phyloP scores from a whole-genome alignment of 2,329 filamentous ascomycete genomes.

The Fusarium aywerte region DNA sequence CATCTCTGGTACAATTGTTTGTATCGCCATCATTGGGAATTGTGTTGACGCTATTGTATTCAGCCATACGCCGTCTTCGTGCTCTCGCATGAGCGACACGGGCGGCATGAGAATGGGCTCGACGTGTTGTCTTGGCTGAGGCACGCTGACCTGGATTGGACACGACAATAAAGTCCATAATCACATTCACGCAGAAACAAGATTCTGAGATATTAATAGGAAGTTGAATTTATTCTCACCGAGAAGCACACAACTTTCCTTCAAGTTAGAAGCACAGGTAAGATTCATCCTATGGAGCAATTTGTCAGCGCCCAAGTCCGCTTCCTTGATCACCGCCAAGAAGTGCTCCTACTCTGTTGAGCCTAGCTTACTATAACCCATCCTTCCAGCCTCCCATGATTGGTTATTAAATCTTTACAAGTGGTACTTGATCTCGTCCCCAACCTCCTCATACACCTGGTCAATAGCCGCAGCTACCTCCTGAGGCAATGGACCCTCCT shows the following conservation, averaged over 20 bases:
- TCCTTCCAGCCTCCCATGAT: neutral
- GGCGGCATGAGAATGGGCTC: slow-evolving; percentile 15
- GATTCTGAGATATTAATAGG: neutral
- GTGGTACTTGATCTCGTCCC: slow-evolving; percentile 32
- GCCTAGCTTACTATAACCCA: neutral
- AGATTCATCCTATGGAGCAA: neutral
- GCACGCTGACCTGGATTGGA: neutral
- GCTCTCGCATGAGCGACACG: slow-evolving; percentile 5
- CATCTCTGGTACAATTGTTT: accelerated
- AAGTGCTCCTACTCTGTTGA: slow-evolving; percentile 20
- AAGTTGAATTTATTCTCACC: neutral
- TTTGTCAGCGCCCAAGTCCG: neutral
- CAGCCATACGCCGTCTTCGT: neutral
- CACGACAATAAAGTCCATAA: slow-evolving; percentile 4
- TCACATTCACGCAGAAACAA: no score
- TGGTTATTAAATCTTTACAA: slow-evolving; percentile 7
- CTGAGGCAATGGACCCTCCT: slow-evolving; percentile 54
- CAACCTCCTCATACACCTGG: slow-evolving; percentile 32
- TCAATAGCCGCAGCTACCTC: slow-evolving; percentile 47
- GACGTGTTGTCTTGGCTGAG: slow-evolving; percentile 4
- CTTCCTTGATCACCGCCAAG: neutral
- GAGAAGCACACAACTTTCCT: neutral
- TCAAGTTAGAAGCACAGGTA: neutral
- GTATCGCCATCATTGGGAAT: accelerated
- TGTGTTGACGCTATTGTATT: neutral